Conservation (phyloP, 2,329 filamentous ascomycete genomes). For the Stagonosporopsis cucurbitacearum region DNA sequence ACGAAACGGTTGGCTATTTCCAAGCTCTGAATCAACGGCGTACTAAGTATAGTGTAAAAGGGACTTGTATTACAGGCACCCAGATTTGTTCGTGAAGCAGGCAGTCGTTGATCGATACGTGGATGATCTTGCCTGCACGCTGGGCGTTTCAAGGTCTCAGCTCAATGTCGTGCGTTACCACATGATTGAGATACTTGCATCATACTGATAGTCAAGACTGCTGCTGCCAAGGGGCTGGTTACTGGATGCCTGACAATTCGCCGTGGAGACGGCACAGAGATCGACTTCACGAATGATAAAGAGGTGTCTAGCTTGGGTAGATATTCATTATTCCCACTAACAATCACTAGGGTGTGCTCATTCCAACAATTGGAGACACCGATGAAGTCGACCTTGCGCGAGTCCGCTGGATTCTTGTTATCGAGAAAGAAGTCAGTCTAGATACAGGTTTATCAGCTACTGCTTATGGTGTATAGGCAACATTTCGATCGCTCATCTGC, state of each 20-base stretch:
- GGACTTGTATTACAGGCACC: constrained; percentile 80
- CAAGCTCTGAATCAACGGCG: neutral
- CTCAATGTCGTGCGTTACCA: constrained; percentile 71
- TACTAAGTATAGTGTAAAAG: constrained; percentile 53
- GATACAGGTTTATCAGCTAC: neutral
- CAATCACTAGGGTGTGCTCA: constrained; percentile 61
- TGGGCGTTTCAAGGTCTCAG: constrained; percentile 67
- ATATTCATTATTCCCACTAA: neutral
- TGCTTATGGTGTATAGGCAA: constrained; percentile 62
- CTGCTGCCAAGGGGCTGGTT: constrained; percentile 75
- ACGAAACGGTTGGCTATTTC: constrained; percentile 59
- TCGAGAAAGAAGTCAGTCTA: constrained; percentile 74
- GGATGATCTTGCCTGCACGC: constrained; percentile 75
- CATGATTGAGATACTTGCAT: constrained; percentile 11
- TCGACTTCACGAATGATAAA: constrained; percentile 50
- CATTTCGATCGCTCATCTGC: constrained; percentile 70
- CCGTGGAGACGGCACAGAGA: constrained; percentile 53
- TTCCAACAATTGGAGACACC: constrained; percentile 63
- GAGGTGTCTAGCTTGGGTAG: constrained; percentile 40
- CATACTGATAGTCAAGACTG: constrained; percentile 59
- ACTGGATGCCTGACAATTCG: constrained; percentile 63
- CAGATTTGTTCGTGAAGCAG: constrained; percentile 74
- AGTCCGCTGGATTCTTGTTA: constrained; percentile 70
- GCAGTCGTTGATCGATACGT: constrained; percentile 72
- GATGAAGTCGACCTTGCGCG: constrained; percentile 57